Evolutionary conservation across 2,329 filamentous ascomycete genomes (phyloP).

Genomic region (Colletotrichum sp.): DNA sequence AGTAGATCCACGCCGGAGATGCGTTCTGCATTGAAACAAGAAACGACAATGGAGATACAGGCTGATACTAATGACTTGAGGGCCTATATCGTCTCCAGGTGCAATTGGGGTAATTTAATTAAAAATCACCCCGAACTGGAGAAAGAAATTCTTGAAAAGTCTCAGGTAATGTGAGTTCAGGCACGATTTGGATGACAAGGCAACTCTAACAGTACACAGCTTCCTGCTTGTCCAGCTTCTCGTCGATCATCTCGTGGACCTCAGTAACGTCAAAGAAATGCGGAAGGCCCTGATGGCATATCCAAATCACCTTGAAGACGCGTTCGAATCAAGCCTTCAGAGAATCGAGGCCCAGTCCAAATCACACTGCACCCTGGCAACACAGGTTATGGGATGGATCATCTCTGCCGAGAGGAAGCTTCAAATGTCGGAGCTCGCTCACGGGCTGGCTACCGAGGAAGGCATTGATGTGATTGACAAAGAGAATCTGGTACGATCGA

Average conservation of each 20-base stretch:
- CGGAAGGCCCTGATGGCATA: background rate
- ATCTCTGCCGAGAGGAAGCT: background rate
- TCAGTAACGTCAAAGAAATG: background rate
- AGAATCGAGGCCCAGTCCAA: background rate
- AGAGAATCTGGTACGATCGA: background rate
- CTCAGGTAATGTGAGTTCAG: background rate
- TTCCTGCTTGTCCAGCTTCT: background rate
- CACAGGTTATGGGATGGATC: background rate
- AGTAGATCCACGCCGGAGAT: background rate
- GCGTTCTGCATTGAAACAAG: background rate
- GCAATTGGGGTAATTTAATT: background rate
- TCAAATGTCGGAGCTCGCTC: background rate
- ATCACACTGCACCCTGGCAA: background rate
- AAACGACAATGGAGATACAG: background rate
- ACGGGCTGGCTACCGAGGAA: background rate
- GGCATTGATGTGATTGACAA: fast-evolving
- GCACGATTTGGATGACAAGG: background rate
- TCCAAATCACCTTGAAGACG: fast-evolving
- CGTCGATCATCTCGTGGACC: background rate
- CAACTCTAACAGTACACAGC: background rate
- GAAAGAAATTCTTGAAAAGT: background rate
- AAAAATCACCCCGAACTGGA: background rate
- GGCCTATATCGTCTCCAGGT: background rate
- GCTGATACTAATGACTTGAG: background rate
- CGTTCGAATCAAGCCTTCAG: background rate